Evolutionary conservation across 768 basidiomycete species (phyloP).

Genomic region (Artomyces pyxidatus): DNA sequence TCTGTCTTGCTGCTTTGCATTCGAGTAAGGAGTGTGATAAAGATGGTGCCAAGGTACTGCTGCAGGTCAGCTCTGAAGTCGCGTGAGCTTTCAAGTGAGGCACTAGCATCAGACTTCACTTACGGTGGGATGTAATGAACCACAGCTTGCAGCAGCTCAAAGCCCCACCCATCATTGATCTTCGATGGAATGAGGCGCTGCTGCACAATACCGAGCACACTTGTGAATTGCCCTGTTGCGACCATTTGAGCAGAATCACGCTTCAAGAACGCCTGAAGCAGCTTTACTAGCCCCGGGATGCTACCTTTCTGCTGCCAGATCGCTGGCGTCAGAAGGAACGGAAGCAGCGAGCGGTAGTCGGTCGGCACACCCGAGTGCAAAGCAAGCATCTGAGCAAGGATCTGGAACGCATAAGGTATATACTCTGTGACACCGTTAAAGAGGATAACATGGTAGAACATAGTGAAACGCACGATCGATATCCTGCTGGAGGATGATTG

Average conservation of each 20-base stretch:
- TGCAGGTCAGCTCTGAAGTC: slow-evolving; percentile 47
- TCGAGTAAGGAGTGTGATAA: slow-evolving; percentile 75
- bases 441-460: background rate
- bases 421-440: slow-evolving; percentile 55
- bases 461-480: slow-evolving; percentile 64
- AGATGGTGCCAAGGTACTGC: slow-evolving; percentile 64
- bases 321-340: slow-evolving; percentile 74
- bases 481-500: slow-evolving; percentile 82
- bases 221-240: slow-evolving; percentile 59
- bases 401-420: slow-evolving; percentile 94
- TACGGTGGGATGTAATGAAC: slow-evolving; percentile 69
- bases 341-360: slow-evolving; percentile 73
- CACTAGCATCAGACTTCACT: slow-evolving; percentile 25
- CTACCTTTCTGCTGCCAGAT: slow-evolving; percentile 94
- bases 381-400: slow-evolving; percentile 92
- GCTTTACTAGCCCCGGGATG: slow-evolving; percentile 85
- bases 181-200: slow-evolving; percentile 86
- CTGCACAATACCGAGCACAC: slow-evolving; percentile 81
- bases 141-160: slow-evolving; percentile 78
- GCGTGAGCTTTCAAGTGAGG: background rate
- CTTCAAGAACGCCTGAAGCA: slow-evolving; percentile 76
- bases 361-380: slow-evolving; percentile 65
- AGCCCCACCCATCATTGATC: slow-evolving; percentile 83
- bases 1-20: slow-evolving; percentile 88
- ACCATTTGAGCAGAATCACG: slow-evolving; percentile 65